Evolutionary conservation across 306 rosid species (phyloP).

Genomic region (Prunus mira): DNA sequence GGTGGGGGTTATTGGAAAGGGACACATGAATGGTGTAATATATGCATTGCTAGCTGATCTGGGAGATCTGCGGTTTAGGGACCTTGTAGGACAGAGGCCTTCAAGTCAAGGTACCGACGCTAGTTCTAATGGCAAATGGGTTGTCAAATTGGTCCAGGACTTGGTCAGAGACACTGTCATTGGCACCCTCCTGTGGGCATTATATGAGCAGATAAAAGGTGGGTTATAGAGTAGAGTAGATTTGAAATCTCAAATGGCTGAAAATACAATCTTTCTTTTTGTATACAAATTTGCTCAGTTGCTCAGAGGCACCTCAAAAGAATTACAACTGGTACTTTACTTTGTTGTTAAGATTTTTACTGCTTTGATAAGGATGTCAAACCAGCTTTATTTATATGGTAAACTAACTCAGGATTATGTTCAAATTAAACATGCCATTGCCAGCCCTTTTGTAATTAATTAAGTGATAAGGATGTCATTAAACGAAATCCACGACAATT

Average conservation of each 20-base stretch:
- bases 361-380: background rate
- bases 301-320: background rate
- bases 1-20: constrained; percentile 90
- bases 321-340: background rate
- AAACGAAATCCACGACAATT: background rate
- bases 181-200: constrained; percentile 69
- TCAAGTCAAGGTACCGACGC: background rate
- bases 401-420: too few relatives aligned
- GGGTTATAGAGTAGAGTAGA: background rate
- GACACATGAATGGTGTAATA: constrained; percentile 88
- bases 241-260: constrained; percentile 2
- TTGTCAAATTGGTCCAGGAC: constrained; percentile 41
- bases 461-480: background rate
- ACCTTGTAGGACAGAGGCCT: constrained; percentile 56
- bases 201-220: constrained; percentile 55
- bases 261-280: background rate
- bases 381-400: too few relatives aligned
- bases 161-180: constrained; percentile 67
- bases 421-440: too few relatives aligned
- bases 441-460: background rate
- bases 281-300: background rate
- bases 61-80: constrained; percentile 67
- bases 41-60: constrained; percentile 61
- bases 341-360: background rate
- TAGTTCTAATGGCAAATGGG: constrained; percentile 30